Evolutionary conservation across 345 rosid species (phyloP), one percentile per base, ranked within the genome.

Genomic region (Gossypium thurberi): DNA sequence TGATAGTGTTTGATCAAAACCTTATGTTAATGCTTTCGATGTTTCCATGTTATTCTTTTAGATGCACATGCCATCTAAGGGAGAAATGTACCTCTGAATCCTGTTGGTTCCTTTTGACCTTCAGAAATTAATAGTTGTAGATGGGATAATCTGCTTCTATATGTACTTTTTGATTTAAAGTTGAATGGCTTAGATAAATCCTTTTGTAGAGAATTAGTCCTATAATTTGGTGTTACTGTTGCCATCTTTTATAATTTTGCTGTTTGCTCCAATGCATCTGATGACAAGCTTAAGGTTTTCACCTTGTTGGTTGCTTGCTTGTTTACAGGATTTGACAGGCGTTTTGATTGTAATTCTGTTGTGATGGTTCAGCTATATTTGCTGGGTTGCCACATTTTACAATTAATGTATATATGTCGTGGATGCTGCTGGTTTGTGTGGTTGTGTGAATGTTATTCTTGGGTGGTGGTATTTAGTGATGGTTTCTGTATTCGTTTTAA

Each of bases 101-200:
- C 80, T 70, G 76, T 70, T 64, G 75, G 74, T 79, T 80, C 77
- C 62, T 28, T 55, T 8, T 72, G 57, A 50, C 76, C 65, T 56
- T 76, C 58, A 48, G 57, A 75, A 74, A 69, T 77, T 65, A 66
- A 21, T 80, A 83, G 86, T 65, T 73, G 81, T 78, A 60, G 82
- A 78, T 81, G 89, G 88, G 87, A 79, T 53, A 61, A 75, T 79
- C 80, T 73, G 59, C 78, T 73, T 75, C 76, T 72, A 51, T 79
- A 66, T 10, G 61, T 57, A 57, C 72, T 75, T 69, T 56, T 52
- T 72, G 73, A 65, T 76, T 51, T 61, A 51, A 70, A 80, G 78
- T 56, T 82, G 17, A 80, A 83, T 83, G 83, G 77, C 68, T 77
- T 74, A 79, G 77, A 52, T 42, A 69, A 52, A 69, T 77, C 79